Evolutionary conservation across 2,329 filamentous ascomycete species (phyloP), one percentile per base, ranked within the genome.

Genomic region (Apiospora rasikravindrae): DNA sequence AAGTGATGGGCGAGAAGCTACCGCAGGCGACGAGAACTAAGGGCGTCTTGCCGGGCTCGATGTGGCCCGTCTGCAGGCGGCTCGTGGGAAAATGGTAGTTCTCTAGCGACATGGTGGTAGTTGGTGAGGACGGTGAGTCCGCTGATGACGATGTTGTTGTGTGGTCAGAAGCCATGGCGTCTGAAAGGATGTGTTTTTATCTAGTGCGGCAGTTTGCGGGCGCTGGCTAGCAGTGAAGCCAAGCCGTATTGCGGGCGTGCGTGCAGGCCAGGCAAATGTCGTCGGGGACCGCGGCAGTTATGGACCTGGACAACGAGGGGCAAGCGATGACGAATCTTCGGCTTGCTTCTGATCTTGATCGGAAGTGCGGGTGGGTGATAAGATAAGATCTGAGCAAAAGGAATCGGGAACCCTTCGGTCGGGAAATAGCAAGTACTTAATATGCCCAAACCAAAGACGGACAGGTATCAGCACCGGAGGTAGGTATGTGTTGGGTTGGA

Each of bases 1-100:
- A 93, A 8, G 92, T 93, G 69, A 92, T 90, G 24, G 93, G 93
- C 0, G 91, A 93, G 83, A 94, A 95, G 78, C 88, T 90, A 69
- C 90, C 91, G 77, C 91, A 93, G 67, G 91, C 91, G 70, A 93
- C 90, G 70, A 93, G 87, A 10, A 93, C 89, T 53, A 93, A 85
- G 19, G 91, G 91, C 42, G 86, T 90, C 79, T 88, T 89, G 73
- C 84, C 82, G 42, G 87, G 81, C 74, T 90, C 86, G 69, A 83
- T 86, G 74, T 91, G 86, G 61, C 84, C 84, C 74, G 85, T 86
- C 81, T 87, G 86, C 69, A 93, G 85, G 29, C 91, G 86, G 76
- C 88, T 84, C 29, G 85, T 84, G 13, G 91, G 91, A 77, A 93
- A 93, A 72, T 82, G 82, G 83, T 93, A 93, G 71, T 74, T 80